Percentiles rank a stretch among this genome's conserved stretches.
Conservation (phyloP, 108 stramenopile species). For the Discostella stelligeroides region DNA sequence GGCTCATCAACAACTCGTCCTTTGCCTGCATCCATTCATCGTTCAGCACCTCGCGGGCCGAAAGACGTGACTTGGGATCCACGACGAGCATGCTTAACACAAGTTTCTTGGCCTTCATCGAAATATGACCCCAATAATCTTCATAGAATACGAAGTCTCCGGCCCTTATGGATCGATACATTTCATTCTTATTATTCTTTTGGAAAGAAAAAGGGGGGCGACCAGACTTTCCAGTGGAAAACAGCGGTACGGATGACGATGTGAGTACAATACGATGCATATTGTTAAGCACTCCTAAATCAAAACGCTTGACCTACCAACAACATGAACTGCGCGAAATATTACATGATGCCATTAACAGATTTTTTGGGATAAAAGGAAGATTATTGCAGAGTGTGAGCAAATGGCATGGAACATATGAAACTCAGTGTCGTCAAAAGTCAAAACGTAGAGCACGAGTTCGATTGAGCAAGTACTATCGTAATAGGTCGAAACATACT, state of each 20-base stretch:
- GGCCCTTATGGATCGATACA: slow-evolving; percentile 81
- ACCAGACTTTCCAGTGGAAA: slow-evolving; percentile 15
- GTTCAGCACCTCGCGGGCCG: slow-evolving; percentile 60
- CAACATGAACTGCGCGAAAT: slow-evolving; percentile 2
- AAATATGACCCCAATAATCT: slow-evolving; percentile 69
- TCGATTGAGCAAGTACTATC: too few relatives aligned
- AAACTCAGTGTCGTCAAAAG: neutral
- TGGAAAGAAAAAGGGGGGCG: slow-evolving; percentile 65
- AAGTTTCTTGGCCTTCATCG: slow-evolving; percentile 78
- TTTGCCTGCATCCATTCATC: slow-evolving; percentile 71
- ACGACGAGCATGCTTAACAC: slow-evolving; percentile 74
- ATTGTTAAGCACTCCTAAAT: neutral
- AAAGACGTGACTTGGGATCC: slow-evolving; percentile 66
- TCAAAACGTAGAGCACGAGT: too few relatives aligned
- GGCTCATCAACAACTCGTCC: slow-evolving; percentile 46
- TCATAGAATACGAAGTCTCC: slow-evolving; percentile 81
- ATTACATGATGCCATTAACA: neutral
- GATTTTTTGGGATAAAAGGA: slow-evolving; percentile 17
- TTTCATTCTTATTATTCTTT: slow-evolving; percentile 57
- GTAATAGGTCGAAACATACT: too few relatives aligned
- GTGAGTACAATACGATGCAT: neutral
- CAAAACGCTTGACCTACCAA: neutral
- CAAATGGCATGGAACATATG: neutral
- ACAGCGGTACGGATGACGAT: neutral
- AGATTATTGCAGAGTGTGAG: neutral